A percentile compares a stretch with the other conserved stretches of the same genome.
These are phyloP conservation scores for Phytopythium helicoides DNA, from an alignment of 352 stramenopile genomes.

Conservation along the genomic window DNA sequence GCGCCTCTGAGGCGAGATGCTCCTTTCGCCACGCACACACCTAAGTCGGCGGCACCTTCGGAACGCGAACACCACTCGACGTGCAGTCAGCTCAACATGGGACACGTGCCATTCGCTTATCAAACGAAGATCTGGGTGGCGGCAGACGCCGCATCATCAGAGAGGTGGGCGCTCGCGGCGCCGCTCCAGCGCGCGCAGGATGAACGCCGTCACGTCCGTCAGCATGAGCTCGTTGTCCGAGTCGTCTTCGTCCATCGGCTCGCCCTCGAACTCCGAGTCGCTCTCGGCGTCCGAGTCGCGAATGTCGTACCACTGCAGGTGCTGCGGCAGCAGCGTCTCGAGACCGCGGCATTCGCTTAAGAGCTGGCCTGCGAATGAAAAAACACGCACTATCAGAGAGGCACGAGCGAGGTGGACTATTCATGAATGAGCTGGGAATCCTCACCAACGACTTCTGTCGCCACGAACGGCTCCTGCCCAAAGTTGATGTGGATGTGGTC, in stretches of 20 bases:
- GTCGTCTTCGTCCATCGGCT: conserved; percentile 11
- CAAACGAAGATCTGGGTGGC: too few species aligned
- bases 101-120: too few species aligned
- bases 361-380: conserved; percentile 12
- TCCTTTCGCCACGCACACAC: too few species aligned
- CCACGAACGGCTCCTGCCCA: conserved; percentile 71
- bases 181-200: conserved; percentile 6
- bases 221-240: conserved; percentile 10
- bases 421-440: background rate
- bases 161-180: too few species aligned
- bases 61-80: too few species aligned
- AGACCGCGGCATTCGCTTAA: conserved; percentile 26
- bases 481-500: conserved; percentile 85
- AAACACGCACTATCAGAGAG: background rate
- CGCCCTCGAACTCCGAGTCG: conserved; percentile 17
- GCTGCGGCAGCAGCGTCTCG: conserved; percentile 18
- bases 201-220: conserved; percentile 8
- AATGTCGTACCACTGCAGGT: conserved; percentile 66
- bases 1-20: too few species aligned
- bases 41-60: too few species aligned
- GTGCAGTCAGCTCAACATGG: too few species aligned
- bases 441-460: conserved; percentile 26
- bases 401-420: background rate
- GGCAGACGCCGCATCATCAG: too few species aligned
- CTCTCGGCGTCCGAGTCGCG: conserved; percentile 30